These are phyloP conservation scores for Apostasia ramifera DNA, from an alignment of 106 monocot species.

Conservation along the genomic window DNA sequence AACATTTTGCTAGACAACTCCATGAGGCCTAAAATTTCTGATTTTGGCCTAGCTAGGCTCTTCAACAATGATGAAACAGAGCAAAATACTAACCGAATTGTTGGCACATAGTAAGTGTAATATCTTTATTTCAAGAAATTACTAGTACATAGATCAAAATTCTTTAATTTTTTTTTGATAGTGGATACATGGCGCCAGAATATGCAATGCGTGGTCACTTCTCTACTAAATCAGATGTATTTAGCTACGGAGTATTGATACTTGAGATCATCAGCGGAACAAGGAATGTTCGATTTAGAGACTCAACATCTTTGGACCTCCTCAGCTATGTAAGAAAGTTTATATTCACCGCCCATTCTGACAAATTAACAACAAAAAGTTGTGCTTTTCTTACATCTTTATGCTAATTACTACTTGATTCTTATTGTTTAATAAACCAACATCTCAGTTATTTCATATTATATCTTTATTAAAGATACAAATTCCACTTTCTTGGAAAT, in stretches of 20 bases:
- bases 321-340: conserved; percentile 11
- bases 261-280: conserved; percentile 9
- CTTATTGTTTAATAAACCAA: too few relatives aligned
- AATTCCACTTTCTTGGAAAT: too few relatives aligned
- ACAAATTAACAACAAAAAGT: too few relatives aligned
- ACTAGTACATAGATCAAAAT: not conserved
- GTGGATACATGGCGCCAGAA: conserved; percentile 15
- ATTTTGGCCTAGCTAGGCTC: conserved; percentile 20
- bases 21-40: conserved; percentile 27
- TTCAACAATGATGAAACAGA: conserved; percentile 9
- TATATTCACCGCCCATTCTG: too few relatives aligned
- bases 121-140: not conserved
- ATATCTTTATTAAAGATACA: too few relatives aligned
- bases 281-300: not conserved
- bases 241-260: conserved; percentile 5
- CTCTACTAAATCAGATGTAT: conserved; percentile 12
- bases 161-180: not conserved
- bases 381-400: too few relatives aligned
- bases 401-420: too few relatives aligned
- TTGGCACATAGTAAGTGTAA: conserved; percentile 15
- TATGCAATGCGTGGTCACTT: not conserved
- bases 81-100: conserved; percentile 7
- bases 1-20: conserved; percentile 19
- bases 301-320: not conserved
- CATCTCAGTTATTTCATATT: too few relatives aligned